These are phyloP conservation scores for Globisporangium acanthophoron DNA, from an alignment of 352 stramenopile species.

Conservation along the genomic window DNA sequence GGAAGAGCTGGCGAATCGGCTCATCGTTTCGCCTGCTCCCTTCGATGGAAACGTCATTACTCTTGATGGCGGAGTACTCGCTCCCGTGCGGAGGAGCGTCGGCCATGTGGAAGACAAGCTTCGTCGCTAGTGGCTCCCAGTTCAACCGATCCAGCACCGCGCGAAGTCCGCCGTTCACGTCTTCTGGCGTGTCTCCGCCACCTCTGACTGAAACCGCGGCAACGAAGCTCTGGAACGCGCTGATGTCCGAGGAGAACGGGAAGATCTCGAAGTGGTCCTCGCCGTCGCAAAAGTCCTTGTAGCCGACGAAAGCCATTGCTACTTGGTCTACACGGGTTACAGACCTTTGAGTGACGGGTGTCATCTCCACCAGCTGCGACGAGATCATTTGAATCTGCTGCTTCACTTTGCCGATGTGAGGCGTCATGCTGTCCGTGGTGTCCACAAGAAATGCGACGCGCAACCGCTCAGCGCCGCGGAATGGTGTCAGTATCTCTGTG, in stretches of 20 bases:
- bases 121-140: constrained; percentile 21
- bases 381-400: constrained; percentile 14
- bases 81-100: constrained; percentile 35
- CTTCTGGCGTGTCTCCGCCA: constrained; percentile 25
- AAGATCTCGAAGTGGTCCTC: constrained; percentile 27
- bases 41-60: constrained; percentile 13
- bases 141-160: constrained; percentile 15
- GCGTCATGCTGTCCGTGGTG: constrained; percentile 15
- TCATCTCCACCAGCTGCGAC: not conserved
- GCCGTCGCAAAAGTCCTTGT: constrained; percentile 29
- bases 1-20: constrained; percentile 11
- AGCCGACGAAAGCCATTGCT: constrained; percentile 32
- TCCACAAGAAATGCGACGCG: constrained; percentile 15
- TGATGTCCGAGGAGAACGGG: constrained; percentile 22
- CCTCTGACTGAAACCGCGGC: constrained; percentile 12
- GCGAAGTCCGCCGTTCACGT: constrained; percentile 31
- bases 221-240: constrained; percentile 28
- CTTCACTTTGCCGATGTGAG: constrained; percentile 25
- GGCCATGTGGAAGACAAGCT: constrained; percentile 36
- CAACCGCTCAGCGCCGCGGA: too few species aligned
- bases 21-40: constrained; percentile 7
- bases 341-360: not conserved
- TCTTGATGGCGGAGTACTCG: constrained; percentile 17
- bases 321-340: constrained; percentile 13
- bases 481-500: too few species aligned